Evolutionary conservation across 257 asterid species (phyloP).

Genomic region (Ballota nigra): DNA sequence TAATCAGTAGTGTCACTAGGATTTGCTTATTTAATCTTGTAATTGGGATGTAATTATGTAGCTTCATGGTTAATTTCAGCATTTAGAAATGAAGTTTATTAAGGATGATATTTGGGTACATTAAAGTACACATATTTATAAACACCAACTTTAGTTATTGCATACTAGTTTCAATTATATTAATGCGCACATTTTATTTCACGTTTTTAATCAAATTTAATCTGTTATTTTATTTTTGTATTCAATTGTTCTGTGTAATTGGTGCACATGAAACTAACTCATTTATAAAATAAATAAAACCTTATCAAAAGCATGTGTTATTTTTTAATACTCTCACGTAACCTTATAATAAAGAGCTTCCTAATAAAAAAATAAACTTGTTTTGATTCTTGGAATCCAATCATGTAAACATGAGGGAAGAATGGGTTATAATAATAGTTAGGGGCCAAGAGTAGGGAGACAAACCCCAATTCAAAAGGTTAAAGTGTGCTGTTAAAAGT

Average conservation of each 20-base stretch:
- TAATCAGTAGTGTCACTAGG: constrained; percentile 36
- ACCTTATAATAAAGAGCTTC: neutral
- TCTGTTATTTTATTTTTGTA: too few relatives aligned
- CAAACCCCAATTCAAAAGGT: constrained; percentile 53
- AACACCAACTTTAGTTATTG: too few relatives aligned
- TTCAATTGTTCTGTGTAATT: too few relatives aligned
- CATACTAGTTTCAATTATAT: too few relatives aligned
- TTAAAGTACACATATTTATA: neutral
- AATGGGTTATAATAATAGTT: constrained; percentile 27
- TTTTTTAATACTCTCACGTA: constrained; percentile 15
- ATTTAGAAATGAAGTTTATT: too few relatives aligned
- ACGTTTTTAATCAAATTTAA: too few relatives aligned
- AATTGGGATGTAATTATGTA: constrained; percentile 12
- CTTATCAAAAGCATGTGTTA: constrained; percentile 21
- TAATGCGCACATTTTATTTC: too few relatives aligned
- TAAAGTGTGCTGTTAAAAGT: constrained; percentile 27
- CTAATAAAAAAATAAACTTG: neutral
- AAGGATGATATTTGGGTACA: neutral
- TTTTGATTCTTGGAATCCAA: constrained; percentile 40
- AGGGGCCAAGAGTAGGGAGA: constrained; percentile 44
- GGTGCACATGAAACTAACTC: too few relatives aligned
- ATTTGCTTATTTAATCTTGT: constrained; percentile 3
- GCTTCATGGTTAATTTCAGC: neutral
- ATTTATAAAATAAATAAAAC: neutral
- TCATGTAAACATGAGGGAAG: constrained; percentile 59